Percentiles rank a stretch among this genome's conserved stretches.
These are phyloP conservation scores for Amborella trichopoda DNA, from an alignment of 164 flowering plant genomes.

Conservation along the genomic window DNA sequence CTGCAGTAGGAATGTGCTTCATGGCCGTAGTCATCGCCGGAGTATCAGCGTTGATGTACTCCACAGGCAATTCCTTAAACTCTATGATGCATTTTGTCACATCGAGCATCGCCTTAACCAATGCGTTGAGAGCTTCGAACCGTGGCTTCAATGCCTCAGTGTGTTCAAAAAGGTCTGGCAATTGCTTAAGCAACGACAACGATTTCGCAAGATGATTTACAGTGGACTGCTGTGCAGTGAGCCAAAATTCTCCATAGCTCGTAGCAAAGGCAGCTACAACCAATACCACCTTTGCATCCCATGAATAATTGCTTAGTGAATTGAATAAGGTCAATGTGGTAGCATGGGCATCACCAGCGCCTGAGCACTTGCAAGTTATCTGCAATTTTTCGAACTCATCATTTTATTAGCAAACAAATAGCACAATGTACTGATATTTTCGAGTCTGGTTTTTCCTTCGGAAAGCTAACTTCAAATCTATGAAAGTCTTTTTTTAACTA, in stretches of 20 bases:
- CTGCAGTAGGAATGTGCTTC: slow-evolving; percentile 32
- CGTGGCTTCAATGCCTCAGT: slow-evolving; percentile 18
- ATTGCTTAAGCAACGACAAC: slow-evolving; percentile 32
- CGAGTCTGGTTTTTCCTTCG: too few species aligned
- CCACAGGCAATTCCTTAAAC: slow-evolving; percentile 32
- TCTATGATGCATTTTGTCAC: slow-evolving; percentile 29
- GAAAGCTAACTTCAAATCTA: too few species aligned
- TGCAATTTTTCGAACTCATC: slow-evolving; percentile 13
- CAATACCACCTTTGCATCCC: slow-evolving; percentile 65
- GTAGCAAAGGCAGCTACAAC: slow-evolving; percentile 53
- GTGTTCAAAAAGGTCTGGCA: slow-evolving; percentile 24
- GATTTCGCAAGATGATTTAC: slow-evolving; percentile 35
- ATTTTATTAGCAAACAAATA: not conserved
- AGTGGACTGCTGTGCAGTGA: slow-evolving; percentile 27
- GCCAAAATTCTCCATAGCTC: slow-evolving; percentile 49
- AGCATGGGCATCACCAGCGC: slow-evolving; percentile 20
- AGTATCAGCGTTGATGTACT: slow-evolving; percentile 20
- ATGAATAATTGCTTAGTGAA: slow-evolving; percentile 30
- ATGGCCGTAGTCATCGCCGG: slow-evolving; percentile 15
- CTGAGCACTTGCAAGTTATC: slow-evolving; percentile 28
- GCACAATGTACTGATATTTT: too few species aligned
- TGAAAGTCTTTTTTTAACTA: too few species aligned
- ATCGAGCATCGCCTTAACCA: slow-evolving; percentile 35
- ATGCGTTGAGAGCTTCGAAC: slow-evolving; percentile 33
- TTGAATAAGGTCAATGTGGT: slow-evolving; percentile 45